Evolutionary conservation across 805 yeast genomes (phyloP).

Genomic region (Yarrowia bubula): DNA sequence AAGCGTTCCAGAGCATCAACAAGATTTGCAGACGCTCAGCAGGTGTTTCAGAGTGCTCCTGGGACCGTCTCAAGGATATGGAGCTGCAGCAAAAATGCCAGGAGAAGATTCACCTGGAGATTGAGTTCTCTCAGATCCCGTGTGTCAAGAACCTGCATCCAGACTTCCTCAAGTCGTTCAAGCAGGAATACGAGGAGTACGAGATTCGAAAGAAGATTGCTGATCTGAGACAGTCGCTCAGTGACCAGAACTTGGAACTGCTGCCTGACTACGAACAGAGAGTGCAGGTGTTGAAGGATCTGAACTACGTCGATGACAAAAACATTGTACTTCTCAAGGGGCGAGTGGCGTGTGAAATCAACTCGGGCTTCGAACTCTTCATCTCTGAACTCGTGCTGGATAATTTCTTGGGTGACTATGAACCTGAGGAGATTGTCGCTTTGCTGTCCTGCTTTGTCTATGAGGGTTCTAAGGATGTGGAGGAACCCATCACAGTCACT

Average conservation of each 20-base stretch:
- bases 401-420: constrained; percentile 87
- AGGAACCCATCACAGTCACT: constrained; percentile 63
- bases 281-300: constrained; percentile 67
- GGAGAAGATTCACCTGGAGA: constrained; percentile 24
- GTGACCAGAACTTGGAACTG: constrained; percentile 84
- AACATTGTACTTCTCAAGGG: constrained; percentile 81
- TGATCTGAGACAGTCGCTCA: constrained; percentile 57
- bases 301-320: constrained; percentile 72
- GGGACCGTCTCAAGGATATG: constrained; percentile 36
- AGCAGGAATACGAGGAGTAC: constrained; percentile 48
- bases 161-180: constrained; percentile 41
- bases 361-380: constrained; percentile 82
- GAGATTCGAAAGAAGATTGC: constrained; percentile 53
- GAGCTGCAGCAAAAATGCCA: constrained; percentile 41
- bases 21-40: constrained; percentile 1
- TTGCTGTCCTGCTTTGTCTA: constrained; percentile 86
- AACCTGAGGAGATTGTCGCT: constrained; percentile 97
- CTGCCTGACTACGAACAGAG: constrained; percentile 94
- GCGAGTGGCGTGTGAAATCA: constrained; percentile 81
- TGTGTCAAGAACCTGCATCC: constrained; percentile 41
- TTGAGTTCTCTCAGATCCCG: background rate
- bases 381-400: constrained; percentile 86
- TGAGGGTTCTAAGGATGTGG: constrained; percentile 75
- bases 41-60: background rate
- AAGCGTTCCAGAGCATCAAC: constrained; percentile 15